Percentiles rank a stretch among this genome's conserved stretches.
These are phyloP conservation scores for Exserohilum rostratum DNA, from an alignment of 2,329 filamentous ascomycete species.

Conservation along the genomic window DNA sequence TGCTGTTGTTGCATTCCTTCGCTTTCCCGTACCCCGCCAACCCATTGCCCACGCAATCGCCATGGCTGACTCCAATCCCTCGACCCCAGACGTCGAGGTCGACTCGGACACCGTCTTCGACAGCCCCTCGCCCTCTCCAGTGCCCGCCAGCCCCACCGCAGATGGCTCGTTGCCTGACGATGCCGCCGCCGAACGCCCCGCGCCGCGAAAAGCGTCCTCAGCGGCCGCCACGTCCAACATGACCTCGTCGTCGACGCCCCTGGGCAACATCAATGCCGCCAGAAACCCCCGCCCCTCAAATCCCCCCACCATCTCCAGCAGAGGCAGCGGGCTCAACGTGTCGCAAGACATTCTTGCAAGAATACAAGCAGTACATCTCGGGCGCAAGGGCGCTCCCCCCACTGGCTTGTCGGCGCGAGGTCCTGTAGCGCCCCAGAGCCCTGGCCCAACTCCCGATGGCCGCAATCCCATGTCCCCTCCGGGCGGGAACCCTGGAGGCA, in stretches of 20 bases:
- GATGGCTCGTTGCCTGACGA: constrained; percentile 26
- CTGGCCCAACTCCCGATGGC: constrained; percentile 27
- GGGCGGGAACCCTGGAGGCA: constrained; percentile 43
- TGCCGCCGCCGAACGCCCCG: constrained; percentile 52
- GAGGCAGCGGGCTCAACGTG: constrained; percentile 58
- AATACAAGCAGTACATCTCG: constrained; percentile 73
- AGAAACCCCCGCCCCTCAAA: constrained; percentile 56
- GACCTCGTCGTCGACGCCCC: constrained; percentile 81
- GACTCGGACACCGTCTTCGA: constrained; percentile 42
- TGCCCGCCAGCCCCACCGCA: constrained; percentile 29
- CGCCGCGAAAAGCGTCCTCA: constrained; percentile 66
- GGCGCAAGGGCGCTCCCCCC: constrained; percentile 64
- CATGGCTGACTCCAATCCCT: constrained; percentile 37
- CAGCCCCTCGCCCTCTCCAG: constrained; percentile 37
- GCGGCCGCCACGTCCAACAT: constrained; percentile 60
- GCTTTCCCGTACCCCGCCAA: constrained; percentile 24
- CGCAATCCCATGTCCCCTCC: constrained; percentile 36
- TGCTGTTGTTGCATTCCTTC: constrained; percentile 3
- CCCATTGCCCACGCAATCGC: constrained; percentile 19
- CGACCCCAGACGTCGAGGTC: constrained; percentile 41
- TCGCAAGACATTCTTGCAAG: constrained; percentile 70
- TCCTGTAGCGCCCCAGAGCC: constrained; percentile 32
- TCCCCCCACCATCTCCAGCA: constrained; percentile 52
- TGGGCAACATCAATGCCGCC: constrained; percentile 76
- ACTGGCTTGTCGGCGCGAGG: constrained; percentile 33